phyloP scores from a whole-genome alignment of 306 rosid species.

The Cucurbita moschata region DNA sequence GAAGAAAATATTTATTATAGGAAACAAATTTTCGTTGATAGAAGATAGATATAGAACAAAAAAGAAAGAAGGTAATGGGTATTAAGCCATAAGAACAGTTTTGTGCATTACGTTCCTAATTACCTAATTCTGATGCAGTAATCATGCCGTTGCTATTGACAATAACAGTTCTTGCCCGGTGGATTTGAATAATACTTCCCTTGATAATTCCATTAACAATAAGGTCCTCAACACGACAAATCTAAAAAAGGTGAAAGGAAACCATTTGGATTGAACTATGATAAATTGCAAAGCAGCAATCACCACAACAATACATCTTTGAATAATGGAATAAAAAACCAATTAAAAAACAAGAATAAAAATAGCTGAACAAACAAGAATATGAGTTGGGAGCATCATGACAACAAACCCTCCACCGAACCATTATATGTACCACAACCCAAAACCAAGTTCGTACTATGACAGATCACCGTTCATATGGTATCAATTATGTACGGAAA shows the following conservation, averaged over 20 bases:
- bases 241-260: slow-evolving; percentile 34
- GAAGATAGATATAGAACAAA: background rate
- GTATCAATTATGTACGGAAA: background rate
- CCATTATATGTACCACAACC: background rate
- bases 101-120: background rate
- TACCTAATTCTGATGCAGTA: slow-evolving; percentile 76
- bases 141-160: slow-evolving; percentile 51
- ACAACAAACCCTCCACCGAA: background rate
- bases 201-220: slow-evolving; percentile 66
- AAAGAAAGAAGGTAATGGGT: background rate
- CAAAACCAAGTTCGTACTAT: background rate
- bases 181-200: slow-evolving; percentile 93
- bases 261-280: background rate
- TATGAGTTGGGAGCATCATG: background rate
- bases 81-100: background rate
- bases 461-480: background rate
- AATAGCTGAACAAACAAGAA: background rate
- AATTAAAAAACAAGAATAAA: background rate
- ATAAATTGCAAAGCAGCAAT: background rate
- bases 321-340: background rate
- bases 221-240: slow-evolving; percentile 98
- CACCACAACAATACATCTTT: background rate
- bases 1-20: background rate
- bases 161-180: slow-evolving; percentile 90
- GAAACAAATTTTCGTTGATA: background rate